phyloP scores from a whole-genome alignment of 495 filamentous ascomycete genomes.

The Penicillium paradoxum region DNA sequence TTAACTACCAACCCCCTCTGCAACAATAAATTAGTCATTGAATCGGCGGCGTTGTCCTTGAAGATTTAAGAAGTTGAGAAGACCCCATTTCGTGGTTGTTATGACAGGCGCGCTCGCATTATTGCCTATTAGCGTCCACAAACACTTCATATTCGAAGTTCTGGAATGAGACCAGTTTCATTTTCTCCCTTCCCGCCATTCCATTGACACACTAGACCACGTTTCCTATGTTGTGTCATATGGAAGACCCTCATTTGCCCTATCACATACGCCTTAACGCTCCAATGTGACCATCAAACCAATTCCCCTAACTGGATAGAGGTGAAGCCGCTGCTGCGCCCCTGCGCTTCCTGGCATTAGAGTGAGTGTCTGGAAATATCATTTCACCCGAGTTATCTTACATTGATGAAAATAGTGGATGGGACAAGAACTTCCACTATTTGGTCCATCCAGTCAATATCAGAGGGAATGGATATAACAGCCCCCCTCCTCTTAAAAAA shows the following conservation, averaged over 20 bases:
- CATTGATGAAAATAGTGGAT: conserved; percentile 83
- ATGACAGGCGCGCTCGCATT: conserved; percentile 18
- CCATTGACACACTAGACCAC: conserved; percentile 8
- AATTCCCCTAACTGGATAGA: conserved; percentile 76
- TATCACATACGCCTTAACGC: conserved; percentile 1
- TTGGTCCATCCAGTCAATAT: conserved; percentile 49
- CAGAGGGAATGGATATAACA: too few species aligned
- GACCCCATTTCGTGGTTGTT: conserved; percentile 5
- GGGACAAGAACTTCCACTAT: conserved; percentile 80
- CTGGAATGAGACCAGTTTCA: conserved; percentile 33
- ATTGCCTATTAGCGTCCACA: conserved; percentile 24
- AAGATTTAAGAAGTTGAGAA: conserved; percentile 6
- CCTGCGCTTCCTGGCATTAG: conserved; percentile 60
- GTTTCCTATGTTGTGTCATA: conserved; percentile 5
- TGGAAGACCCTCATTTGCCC: not conserved
- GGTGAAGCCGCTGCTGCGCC: conserved; percentile 68
- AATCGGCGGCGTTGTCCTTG: conserved; percentile 9
- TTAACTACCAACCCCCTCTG: conserved; percentile 76
- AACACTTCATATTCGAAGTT: conserved; percentile 27
- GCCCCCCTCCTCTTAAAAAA: too few species aligned
- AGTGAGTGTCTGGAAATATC: conserved; percentile 21
- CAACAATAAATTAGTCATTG: conserved; percentile 29
- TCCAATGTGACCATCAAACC: conserved; percentile 37
- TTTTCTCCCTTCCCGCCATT: conserved; percentile 14
- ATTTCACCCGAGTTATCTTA: conserved; percentile 19